Evolutionary conservation across 495 filamentous ascomycete species (phyloP).

Genomic region (Margaritispora aquatica): DNA sequence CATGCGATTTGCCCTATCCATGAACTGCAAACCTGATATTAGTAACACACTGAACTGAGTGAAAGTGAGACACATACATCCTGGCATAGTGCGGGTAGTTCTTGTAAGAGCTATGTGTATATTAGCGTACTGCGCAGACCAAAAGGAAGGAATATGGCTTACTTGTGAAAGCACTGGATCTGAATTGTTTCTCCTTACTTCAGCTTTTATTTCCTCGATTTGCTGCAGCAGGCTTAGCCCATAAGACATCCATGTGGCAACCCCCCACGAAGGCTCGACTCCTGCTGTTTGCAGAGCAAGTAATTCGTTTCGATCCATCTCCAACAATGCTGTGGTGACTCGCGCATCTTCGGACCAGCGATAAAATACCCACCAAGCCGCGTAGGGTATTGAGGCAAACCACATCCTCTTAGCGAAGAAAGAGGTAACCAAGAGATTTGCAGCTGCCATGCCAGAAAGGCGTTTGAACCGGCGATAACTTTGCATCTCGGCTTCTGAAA

Average conservation of each 20-base stretch:
- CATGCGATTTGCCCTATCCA: neutral
- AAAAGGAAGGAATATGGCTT: neutral
- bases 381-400: neutral
- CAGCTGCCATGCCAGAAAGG: neutral
- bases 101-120: neutral
- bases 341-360: neutral
- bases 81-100: too few species aligned
- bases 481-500: neutral
- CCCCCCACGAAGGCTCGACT: neutral
- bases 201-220: neutral
- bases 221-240: neutral
- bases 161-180: neutral
- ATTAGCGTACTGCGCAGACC: neutral
- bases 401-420: neutral
- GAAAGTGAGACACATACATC: too few species aligned
- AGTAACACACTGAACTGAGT: neutral
- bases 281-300: neutral
- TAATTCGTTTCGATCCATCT: neutral
- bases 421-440: neutral
- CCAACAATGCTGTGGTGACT: neutral
- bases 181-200: neutral
- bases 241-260: neutral
- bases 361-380: neutral
- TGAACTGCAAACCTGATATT: neutral
- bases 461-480: neutral